phyloP scores from a whole-genome alignment of 2,329 filamentous ascomycete species.

The Cladosporium sp. region DNA sequence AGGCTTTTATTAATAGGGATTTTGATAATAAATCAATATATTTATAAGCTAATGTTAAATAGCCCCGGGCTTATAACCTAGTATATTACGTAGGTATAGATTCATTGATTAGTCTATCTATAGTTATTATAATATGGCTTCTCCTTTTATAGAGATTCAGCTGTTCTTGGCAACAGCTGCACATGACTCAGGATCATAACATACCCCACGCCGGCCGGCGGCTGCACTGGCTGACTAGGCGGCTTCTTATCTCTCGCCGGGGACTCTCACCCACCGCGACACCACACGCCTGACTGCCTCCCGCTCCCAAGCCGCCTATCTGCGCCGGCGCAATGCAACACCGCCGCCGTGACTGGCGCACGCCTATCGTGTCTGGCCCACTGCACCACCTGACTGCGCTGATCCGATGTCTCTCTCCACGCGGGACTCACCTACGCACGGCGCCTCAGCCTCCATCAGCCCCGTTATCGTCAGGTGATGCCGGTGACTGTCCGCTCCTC shows the following conservation, averaged over 20 bases:
- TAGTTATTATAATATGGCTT: too few relatives aligned
- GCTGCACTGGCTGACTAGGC: not conserved
- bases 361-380: not conserved
- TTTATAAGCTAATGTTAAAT: too few relatives aligned
- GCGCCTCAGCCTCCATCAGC: not conserved
- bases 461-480: not conserved
- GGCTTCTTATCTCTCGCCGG: constrained; percentile 1
- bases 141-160: too few relatives aligned
- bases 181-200: too few relatives aligned
- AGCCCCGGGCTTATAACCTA: too few relatives aligned
- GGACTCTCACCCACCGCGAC: not conserved
- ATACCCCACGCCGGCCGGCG: not conserved
- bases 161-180: too few relatives aligned
- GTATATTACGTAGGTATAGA: too few relatives aligned
- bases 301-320: constrained; percentile 5
- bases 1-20: too few relatives aligned
- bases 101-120: too few relatives aligned
- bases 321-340: constrained; percentile 4
- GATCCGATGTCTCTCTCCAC: constrained; percentile 3
- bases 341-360: constrained; percentile 2
- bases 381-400: constrained; percentile 4
- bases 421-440: not conserved
- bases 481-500: not conserved
- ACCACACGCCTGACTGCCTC: not conserved
- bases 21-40: too few relatives aligned